Percentiles rank a stretch among this genome's conserved stretches.
Evolutionary conservation across 768 basidiomycete genomes (phyloP).

Genomic region (Rhizopogon rudus): DNA sequence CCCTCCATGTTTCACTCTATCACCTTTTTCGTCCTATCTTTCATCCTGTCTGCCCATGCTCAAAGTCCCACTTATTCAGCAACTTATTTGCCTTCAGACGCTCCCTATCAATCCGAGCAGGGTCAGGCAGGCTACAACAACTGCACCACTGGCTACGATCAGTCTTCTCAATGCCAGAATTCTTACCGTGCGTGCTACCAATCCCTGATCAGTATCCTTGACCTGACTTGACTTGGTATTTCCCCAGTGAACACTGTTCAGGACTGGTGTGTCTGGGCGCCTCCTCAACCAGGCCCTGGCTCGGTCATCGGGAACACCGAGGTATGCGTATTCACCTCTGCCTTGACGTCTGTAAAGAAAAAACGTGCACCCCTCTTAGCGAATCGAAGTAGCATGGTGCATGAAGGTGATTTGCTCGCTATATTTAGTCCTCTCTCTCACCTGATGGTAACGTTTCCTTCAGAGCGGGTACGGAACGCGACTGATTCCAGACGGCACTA

Average conservation of each 20-base stretch:
- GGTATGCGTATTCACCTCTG: slow-evolving; percentile 29
- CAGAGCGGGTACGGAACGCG: slow-evolving; percentile 58
- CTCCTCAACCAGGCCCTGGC: slow-evolving; percentile 44
- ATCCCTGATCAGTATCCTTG: background rate
- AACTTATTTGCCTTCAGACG: slow-evolving; percentile 44
- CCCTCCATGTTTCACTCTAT: slow-evolving; percentile 14
- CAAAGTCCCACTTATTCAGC: slow-evolving; percentile 30
- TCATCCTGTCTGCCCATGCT: slow-evolving; percentile 12
- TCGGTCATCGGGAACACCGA: slow-evolving; percentile 59
- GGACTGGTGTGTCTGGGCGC: slow-evolving; percentile 50
- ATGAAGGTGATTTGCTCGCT: slow-evolving; percentile 27
- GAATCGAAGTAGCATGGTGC: slow-evolving; percentile 53
- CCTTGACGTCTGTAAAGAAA: slow-evolving; percentile 7
- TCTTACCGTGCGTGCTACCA: slow-evolving; percentile 41
- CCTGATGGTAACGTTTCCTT: background rate
- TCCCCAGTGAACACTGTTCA: slow-evolving; percentile 50
- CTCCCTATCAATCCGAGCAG: slow-evolving; percentile 43
- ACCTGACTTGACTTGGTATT: background rate
- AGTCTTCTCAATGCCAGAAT: slow-evolving; percentile 63
- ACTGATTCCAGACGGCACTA: slow-evolving; percentile 68
- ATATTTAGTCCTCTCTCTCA: background rate
- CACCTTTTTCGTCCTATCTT: slow-evolving; percentile 17
- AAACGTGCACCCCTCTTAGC: slow-evolving; percentile 22
- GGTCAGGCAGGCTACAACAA: slow-evolving; percentile 63
- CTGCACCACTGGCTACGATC: slow-evolving; percentile 54